Conservation (phyloP, 2,329 filamentous ascomycete genomes). For the Sporothrix mexicana region DNA sequence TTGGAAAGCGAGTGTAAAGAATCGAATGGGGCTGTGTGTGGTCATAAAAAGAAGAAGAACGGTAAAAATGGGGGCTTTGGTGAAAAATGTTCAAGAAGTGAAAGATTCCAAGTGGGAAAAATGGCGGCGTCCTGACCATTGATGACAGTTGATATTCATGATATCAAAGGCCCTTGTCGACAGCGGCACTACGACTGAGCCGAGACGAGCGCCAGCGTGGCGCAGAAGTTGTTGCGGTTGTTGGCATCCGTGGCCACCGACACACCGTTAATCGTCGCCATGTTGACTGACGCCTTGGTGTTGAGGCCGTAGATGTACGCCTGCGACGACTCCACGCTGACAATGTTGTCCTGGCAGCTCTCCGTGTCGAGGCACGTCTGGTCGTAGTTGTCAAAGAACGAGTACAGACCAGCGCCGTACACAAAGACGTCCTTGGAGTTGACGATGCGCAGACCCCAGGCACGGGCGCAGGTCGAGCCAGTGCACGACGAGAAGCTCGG, state of each 20-base stretch:
- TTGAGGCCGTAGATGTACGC: slow-evolving; percentile 68
- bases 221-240: slow-evolving; percentile 70
- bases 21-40: not conserved
- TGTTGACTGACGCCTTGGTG: slow-evolving; percentile 77
- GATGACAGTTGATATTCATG: not conserved
- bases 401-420: slow-evolving; percentile 78
- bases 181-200: slow-evolving; percentile 28
- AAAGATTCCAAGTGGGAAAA: slow-evolving; percentile 1
- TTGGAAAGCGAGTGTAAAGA: not conserved
- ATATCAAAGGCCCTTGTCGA: not conserved
- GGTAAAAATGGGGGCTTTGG: not conserved
- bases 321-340: slow-evolving; percentile 69
- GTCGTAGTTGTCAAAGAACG: slow-evolving; percentile 82
- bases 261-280: slow-evolving; percentile 68
- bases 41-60: not conserved
- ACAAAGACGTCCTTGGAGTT: slow-evolving; percentile 71
- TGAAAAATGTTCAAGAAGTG: slow-evolving; percentile 33
- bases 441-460: slow-evolving; percentile 75
- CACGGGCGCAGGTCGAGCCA: slow-evolving; percentile 65
- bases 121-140: slow-evolving; percentile 19
- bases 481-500: slow-evolving; percentile 71
- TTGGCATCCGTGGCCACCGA: slow-evolving; percentile 61
- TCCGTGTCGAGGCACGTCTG: slow-evolving; percentile 71
- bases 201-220: slow-evolving; percentile 61
- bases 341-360: slow-evolving; percentile 79